Percentiles rank a stretch among this genome's conserved stretches.
These are phyloP conservation scores for Austroboletus novae-zelandiae DNA, from an alignment of 1,284 basidiomycete genomes.

Conservation along the genomic window DNA sequence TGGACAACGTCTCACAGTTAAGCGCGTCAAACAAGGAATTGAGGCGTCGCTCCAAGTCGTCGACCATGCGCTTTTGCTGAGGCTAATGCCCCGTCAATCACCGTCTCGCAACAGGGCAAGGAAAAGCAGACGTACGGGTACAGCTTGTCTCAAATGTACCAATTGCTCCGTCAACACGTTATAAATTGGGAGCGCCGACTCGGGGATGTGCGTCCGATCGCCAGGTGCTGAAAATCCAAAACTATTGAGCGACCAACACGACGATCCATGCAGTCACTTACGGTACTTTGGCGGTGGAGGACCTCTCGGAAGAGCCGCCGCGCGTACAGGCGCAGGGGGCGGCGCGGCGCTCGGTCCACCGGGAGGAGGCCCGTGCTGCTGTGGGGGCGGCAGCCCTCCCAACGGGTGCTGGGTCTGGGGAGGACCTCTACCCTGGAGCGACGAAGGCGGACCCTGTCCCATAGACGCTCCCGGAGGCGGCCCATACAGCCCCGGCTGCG, in stretches of 20 bases:
- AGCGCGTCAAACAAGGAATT: conserved; percentile 87
- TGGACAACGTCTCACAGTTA: conserved; percentile 88
- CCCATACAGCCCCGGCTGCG: conserved; percentile 16
- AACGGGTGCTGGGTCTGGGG: conserved; percentile 20
- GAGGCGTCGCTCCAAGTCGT: conserved; percentile 87
- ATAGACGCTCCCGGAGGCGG: conserved; percentile 10
- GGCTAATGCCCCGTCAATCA: conserved; percentile 41
- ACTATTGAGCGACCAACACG: not conserved
- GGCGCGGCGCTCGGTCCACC: conserved; percentile 41
- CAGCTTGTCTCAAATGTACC: conserved; percentile 63
- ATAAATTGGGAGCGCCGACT: conserved; percentile 64
- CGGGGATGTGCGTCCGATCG: conserved; percentile 89
- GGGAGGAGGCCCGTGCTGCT: conserved; percentile 37
- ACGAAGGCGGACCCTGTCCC: conserved; percentile 17
- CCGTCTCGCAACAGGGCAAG: too few species aligned
- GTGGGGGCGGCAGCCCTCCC: conserved; percentile 19
- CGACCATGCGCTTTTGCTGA: conserved; percentile 80
- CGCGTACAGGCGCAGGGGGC: conserved; percentile 32
- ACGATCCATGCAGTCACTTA: conserved; percentile 42
- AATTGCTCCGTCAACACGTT: conserved; percentile 64
- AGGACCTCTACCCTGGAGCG: conserved; percentile 14
- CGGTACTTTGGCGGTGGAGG: conserved; percentile 81
- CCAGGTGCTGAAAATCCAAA: conserved; percentile 63
- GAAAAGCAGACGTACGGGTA: conserved; percentile 54
- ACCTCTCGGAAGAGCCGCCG: conserved; percentile 27